phyloP scores from a whole-genome alignment of 2,329 filamentous ascomycete genomes.

The Diaporthe sp. region DNA sequence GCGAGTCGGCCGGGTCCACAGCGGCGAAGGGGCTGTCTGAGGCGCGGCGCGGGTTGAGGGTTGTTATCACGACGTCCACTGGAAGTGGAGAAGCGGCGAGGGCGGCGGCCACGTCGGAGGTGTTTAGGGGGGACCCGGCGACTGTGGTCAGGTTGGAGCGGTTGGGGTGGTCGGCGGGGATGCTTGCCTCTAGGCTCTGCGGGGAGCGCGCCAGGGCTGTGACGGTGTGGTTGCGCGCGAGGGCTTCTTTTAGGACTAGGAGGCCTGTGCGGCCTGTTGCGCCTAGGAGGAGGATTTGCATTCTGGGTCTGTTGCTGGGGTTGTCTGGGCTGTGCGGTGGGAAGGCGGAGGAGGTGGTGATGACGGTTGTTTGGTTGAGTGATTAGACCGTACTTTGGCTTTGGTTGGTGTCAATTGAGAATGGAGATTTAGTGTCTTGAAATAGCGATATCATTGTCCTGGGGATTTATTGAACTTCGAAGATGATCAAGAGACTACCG shows the following conservation, averaged over 20 bases:
- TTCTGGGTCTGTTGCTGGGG: slow-evolving; percentile 35
- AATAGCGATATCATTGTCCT: rapidly evolving
- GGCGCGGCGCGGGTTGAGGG: slow-evolving; percentile 56
- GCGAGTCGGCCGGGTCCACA: slow-evolving; percentile 49
- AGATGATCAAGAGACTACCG: not conserved
- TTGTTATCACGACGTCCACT: slow-evolving; percentile 52
- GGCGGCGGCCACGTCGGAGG: slow-evolving; percentile 51
- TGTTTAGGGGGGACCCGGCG: slow-evolving; percentile 54
- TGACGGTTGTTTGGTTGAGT: not conserved
- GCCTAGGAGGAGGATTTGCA: slow-evolving; percentile 60
- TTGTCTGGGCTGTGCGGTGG: not conserved
- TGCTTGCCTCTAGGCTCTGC: slow-evolving; percentile 43
- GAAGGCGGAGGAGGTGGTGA: not conserved
- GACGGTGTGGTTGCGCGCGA: slow-evolving; percentile 54
- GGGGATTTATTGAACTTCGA: not conserved
- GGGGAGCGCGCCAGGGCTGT: slow-evolving; percentile 56
- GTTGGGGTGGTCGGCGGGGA: not conserved
- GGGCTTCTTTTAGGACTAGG: slow-evolving; percentile 56
- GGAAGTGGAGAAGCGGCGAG: slow-evolving; percentile 43
- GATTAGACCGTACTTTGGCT: not conserved
- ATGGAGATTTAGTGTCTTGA: rapidly evolving
- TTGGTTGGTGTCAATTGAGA: not conserved
- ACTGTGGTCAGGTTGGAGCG: slow-evolving; percentile 49
- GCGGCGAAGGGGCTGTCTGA: slow-evolving; percentile 58
- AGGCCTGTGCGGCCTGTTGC: slow-evolving; percentile 59